A percentile compares a stretch with the other conserved stretches of the same genome.
Conservation (phyloP, 192 early-diverging fungal species). For the Mortierella alpina region DNA sequence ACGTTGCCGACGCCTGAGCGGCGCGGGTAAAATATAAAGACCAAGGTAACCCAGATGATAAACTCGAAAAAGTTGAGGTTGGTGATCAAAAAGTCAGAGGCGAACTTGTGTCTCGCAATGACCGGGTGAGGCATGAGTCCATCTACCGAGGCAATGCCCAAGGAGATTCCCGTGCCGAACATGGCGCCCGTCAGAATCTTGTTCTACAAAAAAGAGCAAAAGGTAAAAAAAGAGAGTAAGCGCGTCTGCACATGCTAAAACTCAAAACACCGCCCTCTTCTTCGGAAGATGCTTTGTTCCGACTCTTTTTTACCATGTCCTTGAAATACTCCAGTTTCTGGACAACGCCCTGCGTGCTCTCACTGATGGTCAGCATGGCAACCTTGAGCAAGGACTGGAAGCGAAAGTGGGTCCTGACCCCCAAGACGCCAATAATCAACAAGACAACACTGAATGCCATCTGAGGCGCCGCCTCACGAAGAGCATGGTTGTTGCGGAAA, state of each 20-base stretch:
- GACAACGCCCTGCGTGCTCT: slow-evolving; percentile 16
- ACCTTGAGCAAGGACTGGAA: not conserved
- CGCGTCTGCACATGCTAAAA: not conserved
- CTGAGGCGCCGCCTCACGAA: slow-evolving; percentile 23
- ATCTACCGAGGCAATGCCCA: slow-evolving; percentile 19
- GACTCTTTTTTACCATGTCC: slow-evolving; percentile 28
- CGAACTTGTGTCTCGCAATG: slow-evolving; percentile 35
- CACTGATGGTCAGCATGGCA: slow-evolving; percentile 9
- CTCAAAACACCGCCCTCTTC: not conserved
- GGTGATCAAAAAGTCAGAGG: slow-evolving; percentile 29
- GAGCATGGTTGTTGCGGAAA: slow-evolving; percentile 19
- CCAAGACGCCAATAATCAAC: slow-evolving; percentile 14
- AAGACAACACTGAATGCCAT: slow-evolving; percentile 19
- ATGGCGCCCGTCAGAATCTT: slow-evolving; percentile 20
- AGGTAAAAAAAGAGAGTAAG: not conserved
- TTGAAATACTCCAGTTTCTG: slow-evolving; percentile 39
- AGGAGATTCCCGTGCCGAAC: slow-evolving; percentile 6
- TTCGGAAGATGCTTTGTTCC: not conserved
- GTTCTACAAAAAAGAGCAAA: slow-evolving; percentile 12
- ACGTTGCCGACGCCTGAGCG: slow-evolving; percentile 7
- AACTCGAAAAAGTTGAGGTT: slow-evolving; percentile 43
- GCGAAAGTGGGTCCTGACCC: slow-evolving; percentile 20
- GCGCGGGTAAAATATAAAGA: slow-evolving; percentile 38
- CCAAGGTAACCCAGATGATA: slow-evolving; percentile 37
- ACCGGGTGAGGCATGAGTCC: slow-evolving; percentile 10